Base-by-base conservation (phyloP, 2,329 filamentous ascomycete genomes). In the Fusarium humuli region DNA sequence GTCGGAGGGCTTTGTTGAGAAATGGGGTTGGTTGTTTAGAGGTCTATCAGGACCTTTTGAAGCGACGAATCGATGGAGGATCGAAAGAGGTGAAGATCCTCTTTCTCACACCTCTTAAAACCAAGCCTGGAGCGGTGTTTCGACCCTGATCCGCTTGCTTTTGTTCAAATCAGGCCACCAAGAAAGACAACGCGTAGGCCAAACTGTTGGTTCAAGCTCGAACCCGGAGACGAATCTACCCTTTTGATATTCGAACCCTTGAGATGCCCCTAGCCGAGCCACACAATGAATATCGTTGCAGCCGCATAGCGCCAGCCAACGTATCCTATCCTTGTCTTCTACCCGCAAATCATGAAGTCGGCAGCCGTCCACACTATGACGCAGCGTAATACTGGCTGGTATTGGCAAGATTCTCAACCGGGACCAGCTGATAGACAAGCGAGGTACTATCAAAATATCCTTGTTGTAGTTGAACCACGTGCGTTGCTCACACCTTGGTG, bases 1-100 rank as follows among this genome's bases (percentile, higher is more conserved):
- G 42, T 71, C 72, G 9, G 61, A 61, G 14, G 72, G 72, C 0
- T 74, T 73, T 53, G 37, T 74, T 10, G 49, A 29, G 45, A 74
- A 74, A 65, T 74, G 70, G 72, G 65, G 59, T 10, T 74, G 72
- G 72, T 23, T 58, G 4, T 54, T 74, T 1, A 50, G 29, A 16
- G 72, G 68, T 1, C 49, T 65, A 13, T 12, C 57, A 4, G 67
- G 50, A 0, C 23, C 57, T 6, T 42, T 74, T 10, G 50, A 62
- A 4, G 65, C 67, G 22, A 74, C 72, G 5, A 74, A 74, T 57
- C 30, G 42, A 6, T 74, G 70, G 72, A 55, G 72, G 13, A 23
- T 55, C 6, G 47, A 56, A 23, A 59, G 68, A 42, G 64, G 65
- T 7, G 68, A 71, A 7, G 42, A 65, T 2, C 68, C 68, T 1